Percentiles rank a stretch among this genome's conserved stretches.
Evolutionary conservation across 2,329 filamentous ascomycete genomes (phyloP).

Genomic region (Tolypocladium ophioglossoides): DNA sequence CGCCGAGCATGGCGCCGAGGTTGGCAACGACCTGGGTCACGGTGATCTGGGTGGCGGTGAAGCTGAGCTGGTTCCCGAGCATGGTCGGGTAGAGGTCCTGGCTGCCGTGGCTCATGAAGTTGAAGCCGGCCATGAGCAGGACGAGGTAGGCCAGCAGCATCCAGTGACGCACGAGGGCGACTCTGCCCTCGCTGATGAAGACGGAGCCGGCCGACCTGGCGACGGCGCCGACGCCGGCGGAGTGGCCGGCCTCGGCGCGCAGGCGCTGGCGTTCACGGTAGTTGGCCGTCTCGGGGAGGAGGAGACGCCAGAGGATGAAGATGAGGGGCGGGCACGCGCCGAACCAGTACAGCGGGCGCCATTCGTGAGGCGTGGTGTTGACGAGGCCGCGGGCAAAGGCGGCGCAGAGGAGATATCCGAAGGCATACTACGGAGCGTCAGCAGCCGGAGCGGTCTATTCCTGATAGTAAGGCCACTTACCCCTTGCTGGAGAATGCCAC

Average conservation of each 20-base stretch:
- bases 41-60: slow-evolving; percentile 46
- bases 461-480: slow-evolving; percentile 21
- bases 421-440: slow-evolving; percentile 34
- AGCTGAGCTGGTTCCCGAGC: slow-evolving; percentile 44
- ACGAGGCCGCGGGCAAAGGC: slow-evolving; percentile 57
- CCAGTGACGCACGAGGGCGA: slow-evolving; percentile 74
- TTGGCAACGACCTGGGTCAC: slow-evolving; percentile 65
- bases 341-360: slow-evolving; percentile 87
- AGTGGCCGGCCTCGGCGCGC: slow-evolving; percentile 31
- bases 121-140: slow-evolving; percentile 81
- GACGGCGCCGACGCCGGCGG: slow-evolving; percentile 7
- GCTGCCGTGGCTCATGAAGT: slow-evolving; percentile 79
- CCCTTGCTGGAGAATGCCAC: slow-evolving; percentile 66
- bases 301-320: slow-evolving; percentile 69
- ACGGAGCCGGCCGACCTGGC: slow-evolving; percentile 35
- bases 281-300: slow-evolving; percentile 67
- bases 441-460: not conserved
- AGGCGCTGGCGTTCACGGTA: slow-evolving; percentile 58
- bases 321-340: slow-evolving; percentile 69
- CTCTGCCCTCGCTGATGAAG: slow-evolving; percentile 67
- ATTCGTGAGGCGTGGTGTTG: slow-evolving; percentile 66
- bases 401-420: slow-evolving; percentile 52
- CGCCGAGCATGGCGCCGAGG: slow-evolving; percentile 59
- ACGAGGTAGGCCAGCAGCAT: slow-evolving; percentile 70
- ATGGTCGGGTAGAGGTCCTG: slow-evolving; percentile 53